Evolutionary conservation across 495 filamentous ascomycete species (phyloP).

Genomic region (Trichoderma erinaceum): DNA sequence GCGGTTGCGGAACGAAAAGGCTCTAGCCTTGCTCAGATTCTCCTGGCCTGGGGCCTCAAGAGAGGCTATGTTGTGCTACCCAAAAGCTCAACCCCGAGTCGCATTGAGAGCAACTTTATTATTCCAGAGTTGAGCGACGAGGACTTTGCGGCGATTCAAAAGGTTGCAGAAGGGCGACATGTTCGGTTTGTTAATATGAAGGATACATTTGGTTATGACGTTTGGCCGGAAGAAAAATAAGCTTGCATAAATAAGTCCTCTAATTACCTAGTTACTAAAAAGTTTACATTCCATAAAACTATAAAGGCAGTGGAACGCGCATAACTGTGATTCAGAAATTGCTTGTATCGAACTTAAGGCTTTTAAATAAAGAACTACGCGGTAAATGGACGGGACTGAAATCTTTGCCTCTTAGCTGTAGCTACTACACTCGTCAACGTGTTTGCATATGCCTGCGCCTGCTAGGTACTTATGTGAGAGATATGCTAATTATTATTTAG

Average conservation of each 20-base stretch:
- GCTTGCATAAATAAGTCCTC: background rate
- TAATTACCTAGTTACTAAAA: too few species aligned
- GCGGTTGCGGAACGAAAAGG: slow-evolving; percentile 59
- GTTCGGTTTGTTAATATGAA: slow-evolving; percentile 77
- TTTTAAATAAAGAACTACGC: too few species aligned
- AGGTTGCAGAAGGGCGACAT: slow-evolving; percentile 43
- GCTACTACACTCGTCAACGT: too few species aligned
- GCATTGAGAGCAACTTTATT: slow-evolving; percentile 56
- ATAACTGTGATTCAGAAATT: too few species aligned
- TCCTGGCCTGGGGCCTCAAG: slow-evolving; percentile 63
- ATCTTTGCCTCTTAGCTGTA: too few species aligned
- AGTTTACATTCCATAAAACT: too few species aligned
- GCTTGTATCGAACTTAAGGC: too few species aligned
- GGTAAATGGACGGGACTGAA: too few species aligned
- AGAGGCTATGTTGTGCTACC: slow-evolving; percentile 70
- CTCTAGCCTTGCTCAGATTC: slow-evolving; percentile 41
- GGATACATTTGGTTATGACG: slow-evolving; percentile 52
- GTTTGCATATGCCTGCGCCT: too few species aligned
- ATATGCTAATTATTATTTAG: too few species aligned
- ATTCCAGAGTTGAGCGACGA: slow-evolving; percentile 22
- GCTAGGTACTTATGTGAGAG: too few species aligned
- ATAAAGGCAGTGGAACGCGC: too few species aligned
- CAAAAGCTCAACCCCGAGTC: slow-evolving; percentile 57
- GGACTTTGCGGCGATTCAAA: slow-evolving; percentile 37
- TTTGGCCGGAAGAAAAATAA: slow-evolving; percentile 40